Conservation (phyloP, 768 basidiomycete species). For the Kwoniella dejecticola region DNA sequence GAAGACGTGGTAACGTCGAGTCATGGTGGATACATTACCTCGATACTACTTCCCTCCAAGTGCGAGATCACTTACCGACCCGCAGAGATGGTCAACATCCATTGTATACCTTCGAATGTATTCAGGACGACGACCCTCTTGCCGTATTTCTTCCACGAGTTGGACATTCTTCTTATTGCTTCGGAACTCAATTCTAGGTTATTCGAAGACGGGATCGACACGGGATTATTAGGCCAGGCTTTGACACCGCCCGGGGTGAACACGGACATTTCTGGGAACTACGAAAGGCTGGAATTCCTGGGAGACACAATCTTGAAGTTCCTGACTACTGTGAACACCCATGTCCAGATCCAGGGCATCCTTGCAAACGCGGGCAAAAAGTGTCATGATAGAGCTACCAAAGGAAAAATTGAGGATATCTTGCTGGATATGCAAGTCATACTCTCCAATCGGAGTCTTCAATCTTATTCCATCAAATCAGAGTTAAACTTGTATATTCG, state of each 20-base stretch:
- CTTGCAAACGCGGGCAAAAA: not conserved
- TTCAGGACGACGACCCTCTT: slow-evolving; percentile 32
- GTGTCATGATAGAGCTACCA: not conserved
- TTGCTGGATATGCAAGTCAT: slow-evolving; percentile 26
- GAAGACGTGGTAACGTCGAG: slow-evolving; percentile 16
- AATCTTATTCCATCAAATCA: slow-evolving; percentile 11
- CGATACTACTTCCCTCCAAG: not conserved
- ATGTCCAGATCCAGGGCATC: not conserved
- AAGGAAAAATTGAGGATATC: slow-evolving; percentile 7
- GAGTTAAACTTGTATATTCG: slow-evolving; percentile 23
- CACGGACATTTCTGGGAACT: slow-evolving; percentile 8
- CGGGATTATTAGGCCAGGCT: slow-evolving; percentile 20
- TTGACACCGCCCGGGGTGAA: slow-evolving; percentile 18
- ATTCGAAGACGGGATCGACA: slow-evolving; percentile 13
- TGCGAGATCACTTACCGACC: not conserved
- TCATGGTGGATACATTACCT: slow-evolving; percentile 25
- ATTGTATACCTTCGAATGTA: slow-evolving; percentile 32
- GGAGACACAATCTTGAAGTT: slow-evolving; percentile 46
- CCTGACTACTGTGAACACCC: slow-evolving; percentile 19
- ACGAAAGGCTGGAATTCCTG: slow-evolving; percentile 44
- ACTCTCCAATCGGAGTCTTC: slow-evolving; percentile 28
- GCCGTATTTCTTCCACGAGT: slow-evolving; percentile 25
- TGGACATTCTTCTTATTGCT: slow-evolving; percentile 33
- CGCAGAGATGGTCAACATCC: slow-evolving; percentile 27
- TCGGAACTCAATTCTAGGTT: slow-evolving; percentile 15